Conservation (phyloP, 208 protist genomes). For the Kentomonas sorsogonicus region DNA sequence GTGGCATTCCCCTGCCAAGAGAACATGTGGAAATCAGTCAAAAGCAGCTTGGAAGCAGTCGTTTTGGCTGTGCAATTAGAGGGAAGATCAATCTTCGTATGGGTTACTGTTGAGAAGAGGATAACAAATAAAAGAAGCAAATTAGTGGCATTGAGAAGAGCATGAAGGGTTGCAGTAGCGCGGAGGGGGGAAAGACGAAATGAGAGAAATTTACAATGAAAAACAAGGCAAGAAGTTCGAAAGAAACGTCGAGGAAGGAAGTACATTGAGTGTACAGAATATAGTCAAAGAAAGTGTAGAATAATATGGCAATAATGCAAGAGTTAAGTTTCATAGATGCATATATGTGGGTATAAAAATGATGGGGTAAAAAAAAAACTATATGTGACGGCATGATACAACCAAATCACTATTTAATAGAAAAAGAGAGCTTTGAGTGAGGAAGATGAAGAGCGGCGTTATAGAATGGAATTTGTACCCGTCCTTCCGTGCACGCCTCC, state of each 20-base stretch:
- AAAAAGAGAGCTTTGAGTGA: too few relatives aligned
- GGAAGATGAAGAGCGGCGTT: too few relatives aligned
- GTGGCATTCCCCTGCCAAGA: background rate
- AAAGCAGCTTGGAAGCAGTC: too few relatives aligned
- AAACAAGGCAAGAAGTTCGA: background rate
- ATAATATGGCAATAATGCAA: background rate
- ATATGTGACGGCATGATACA: too few relatives aligned
- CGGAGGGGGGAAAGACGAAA: background rate
- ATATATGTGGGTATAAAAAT: background rate
- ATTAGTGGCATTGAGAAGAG: background rate
- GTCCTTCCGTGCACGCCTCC: too few relatives aligned
- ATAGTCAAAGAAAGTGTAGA: background rate
- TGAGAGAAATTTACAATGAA: background rate
- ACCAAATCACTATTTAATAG: too few relatives aligned
- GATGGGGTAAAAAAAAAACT: background rate
- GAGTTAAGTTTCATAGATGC: background rate
- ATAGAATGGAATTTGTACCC: too few relatives aligned
- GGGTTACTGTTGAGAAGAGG: background rate
- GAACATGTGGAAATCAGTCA: background rate
- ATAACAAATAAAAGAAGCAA: background rate
- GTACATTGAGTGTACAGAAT: background rate
- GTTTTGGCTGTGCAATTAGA: too few relatives aligned
- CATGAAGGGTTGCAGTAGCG: background rate
- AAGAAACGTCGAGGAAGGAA: background rate
- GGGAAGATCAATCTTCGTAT: too few relatives aligned